Base-by-base conservation (phyloP, 2,329 filamentous ascomycete genomes). In the Penicillium brasilianum region DNA sequence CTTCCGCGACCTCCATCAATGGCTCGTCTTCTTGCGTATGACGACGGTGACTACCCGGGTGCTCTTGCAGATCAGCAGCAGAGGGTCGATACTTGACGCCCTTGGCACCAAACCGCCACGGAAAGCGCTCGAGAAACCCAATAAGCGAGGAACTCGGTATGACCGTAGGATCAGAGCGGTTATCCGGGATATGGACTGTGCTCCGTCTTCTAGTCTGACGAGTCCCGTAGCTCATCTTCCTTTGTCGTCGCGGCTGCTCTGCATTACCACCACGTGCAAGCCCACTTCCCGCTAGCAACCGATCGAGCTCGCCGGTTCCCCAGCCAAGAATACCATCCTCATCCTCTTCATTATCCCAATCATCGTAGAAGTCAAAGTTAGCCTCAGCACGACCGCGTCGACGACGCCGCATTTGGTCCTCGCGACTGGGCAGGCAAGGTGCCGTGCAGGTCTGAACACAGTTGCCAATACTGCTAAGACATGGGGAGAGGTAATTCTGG, bases 281-380 rank as follows among this genome's bases (percentile, higher is more conserved):
- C 13, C 76, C 88, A 16, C 87, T 89, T 6, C 90, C 89, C 11
- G 89, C 91, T 54, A 97, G 80, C 64, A 97, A 78, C 55, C 92
- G 84, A 74, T 97, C 94, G 80, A 96, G 88, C 73, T 96, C 93
- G 71, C 96, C 93, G 68, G 85, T 88, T 41, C 89, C 88, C 91
- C 92, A 96, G 49, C 87, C 89, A 55, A 93, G 80, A 51, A 94
- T 76, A 41, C 87, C 84, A 36, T 81, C 82, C 54, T 85, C 84
- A 32, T 68, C 71, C 59, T 87, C 85, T 57, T 87, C 84, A 49
- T 85, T 83, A 63, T 97, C 92, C 94, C 94, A 98, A 77, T 97
- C 94, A 77, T 97, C 94, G 80, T 98, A 98, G 76, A 98, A 98
- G 76, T 97, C 94, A 74, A 98, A 98, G 71, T 87, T 93, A 70